A percentile compares a stretch with the other conserved stretches of the same genome.
phyloP scores from a whole-genome alignment of 441 rosid species.

The Aleurites moluccanus region DNA sequence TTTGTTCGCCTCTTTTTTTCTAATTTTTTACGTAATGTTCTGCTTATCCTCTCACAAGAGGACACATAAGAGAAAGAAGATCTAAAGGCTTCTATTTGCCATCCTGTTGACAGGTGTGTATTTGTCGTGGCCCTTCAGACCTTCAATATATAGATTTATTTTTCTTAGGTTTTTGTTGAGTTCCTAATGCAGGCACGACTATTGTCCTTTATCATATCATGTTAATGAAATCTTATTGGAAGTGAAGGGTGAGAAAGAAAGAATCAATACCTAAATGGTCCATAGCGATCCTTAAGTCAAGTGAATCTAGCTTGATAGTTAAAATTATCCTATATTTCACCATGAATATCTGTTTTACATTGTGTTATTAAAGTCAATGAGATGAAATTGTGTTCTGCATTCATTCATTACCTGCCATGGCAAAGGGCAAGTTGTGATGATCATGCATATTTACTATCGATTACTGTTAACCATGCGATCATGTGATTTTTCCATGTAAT shows the following conservation, averaged over 20 bases:
- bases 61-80: not conserved
- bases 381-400: no score
- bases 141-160: not conserved
- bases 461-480: no score
- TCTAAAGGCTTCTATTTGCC: not conserved
- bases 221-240: not conserved
- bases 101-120: not conserved
- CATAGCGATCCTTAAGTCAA: not conserved
- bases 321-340: no score
- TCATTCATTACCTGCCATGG: no score
- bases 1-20: not conserved
- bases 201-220: not conserved
- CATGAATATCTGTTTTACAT: no score
- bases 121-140: not conserved
- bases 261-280: not conserved
- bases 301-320: no score
- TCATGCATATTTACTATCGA: no score
- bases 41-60: conserved; percentile 1
- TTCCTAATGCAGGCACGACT: not conserved
- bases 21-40: not conserved
- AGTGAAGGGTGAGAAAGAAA: not conserved
- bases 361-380: no score
- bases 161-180: not conserved
- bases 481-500: no score
- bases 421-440: no score